Percentiles rank a stretch among this genome's conserved stretches.
phyloP scores from a whole-genome alignment of 2,329 filamentous ascomycete genomes.

The Arthroderma sp. region DNA sequence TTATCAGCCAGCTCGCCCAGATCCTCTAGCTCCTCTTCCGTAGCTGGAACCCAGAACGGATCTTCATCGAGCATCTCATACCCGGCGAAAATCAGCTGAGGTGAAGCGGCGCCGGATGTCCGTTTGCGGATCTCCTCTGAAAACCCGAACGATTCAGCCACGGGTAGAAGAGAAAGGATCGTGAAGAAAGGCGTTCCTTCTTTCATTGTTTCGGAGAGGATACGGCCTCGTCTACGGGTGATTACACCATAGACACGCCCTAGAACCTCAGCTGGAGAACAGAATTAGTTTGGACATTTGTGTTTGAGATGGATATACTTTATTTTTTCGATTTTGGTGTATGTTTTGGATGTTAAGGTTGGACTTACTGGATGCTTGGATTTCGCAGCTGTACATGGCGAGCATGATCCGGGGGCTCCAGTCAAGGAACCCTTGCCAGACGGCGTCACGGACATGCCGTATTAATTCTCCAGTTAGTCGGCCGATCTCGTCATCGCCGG shows the following conservation, averaged over 20 bases:
- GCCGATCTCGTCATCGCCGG: constrained; percentile 48
- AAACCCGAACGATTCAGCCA: constrained; percentile 93
- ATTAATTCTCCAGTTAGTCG: constrained; percentile 88
- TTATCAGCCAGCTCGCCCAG: constrained; percentile 82
- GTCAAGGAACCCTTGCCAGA: constrained; percentile 77
- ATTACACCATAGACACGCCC: constrained; percentile 95
- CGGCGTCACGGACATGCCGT: constrained; percentile 71
- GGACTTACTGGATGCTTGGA: constrained; percentile 71
- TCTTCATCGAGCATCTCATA: constrained; percentile 91
- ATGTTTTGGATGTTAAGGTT: background rate
- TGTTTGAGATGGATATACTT: constrained; percentile 9
- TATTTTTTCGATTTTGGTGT: constrained; percentile 2
- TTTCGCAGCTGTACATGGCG: constrained; percentile 96
- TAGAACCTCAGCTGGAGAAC: constrained; percentile 62
- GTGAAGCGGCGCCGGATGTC: constrained; percentile 77
- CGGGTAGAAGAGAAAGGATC: constrained; percentile 74
- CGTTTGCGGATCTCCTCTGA: constrained; percentile 91
- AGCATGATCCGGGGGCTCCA: constrained; percentile 93
- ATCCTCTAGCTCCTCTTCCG: constrained; percentile 93
- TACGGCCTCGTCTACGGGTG: constrained; percentile 79
- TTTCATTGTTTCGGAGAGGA: constrained; percentile 82
- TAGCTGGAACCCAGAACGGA: constrained; percentile 94
- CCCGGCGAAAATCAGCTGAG: constrained; percentile 84
- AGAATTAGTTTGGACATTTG: constrained; percentile 9
- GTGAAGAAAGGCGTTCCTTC: constrained; percentile 95